phyloP scores from a whole-genome alignment of 768 basidiomycete species.

The Daedaleopsis sinensis region DNA sequence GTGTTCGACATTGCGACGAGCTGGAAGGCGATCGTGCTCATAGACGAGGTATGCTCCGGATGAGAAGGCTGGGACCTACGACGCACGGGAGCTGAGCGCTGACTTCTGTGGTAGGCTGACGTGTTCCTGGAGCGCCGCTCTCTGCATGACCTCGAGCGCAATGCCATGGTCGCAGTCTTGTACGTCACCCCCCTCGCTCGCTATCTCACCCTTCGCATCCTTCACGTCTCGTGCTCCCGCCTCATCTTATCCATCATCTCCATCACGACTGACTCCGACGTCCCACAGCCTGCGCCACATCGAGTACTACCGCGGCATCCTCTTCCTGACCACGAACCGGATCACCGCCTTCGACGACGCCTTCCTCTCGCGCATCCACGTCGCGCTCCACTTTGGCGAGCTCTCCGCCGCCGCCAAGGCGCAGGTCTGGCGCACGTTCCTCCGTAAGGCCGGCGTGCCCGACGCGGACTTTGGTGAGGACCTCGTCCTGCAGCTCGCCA shows the following conservation, averaged over 20 bases:
- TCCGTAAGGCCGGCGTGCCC: constrained; percentile 22
- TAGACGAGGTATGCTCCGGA: constrained; percentile 22
- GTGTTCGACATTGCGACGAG: constrained; percentile 36
- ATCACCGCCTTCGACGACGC: constrained; percentile 64
- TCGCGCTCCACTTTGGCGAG: constrained; percentile 40
- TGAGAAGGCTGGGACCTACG: too few relatives aligned
- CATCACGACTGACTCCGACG: background rate
- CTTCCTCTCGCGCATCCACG: constrained; percentile 68
- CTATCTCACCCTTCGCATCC: background rate
- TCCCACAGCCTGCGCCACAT: constrained; percentile 29
- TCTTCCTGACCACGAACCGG: constrained; percentile 44
- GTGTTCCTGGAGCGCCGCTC: constrained; percentile 19
- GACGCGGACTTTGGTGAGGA: constrained; percentile 37
- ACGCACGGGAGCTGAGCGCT: too few relatives aligned
- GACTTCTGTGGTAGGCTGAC: constrained; percentile 7
- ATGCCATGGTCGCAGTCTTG: constrained; percentile 69
- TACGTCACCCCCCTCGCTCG: constrained; percentile 3
- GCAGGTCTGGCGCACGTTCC: constrained; percentile 33
- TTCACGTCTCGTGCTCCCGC: background rate
- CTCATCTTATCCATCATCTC: background rate
- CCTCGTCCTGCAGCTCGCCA: constrained; percentile 48
- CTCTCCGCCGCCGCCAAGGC: constrained; percentile 27
- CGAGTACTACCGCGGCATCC: constrained; percentile 41
- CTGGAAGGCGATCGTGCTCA: constrained; percentile 38
- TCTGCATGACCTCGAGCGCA: constrained; percentile 42